A percentile compares a stretch with the other conserved stretches of the same genome.
Evolutionary conservation across 2,329 filamentous ascomycete species (phyloP).

Genomic region (Scorias spongiosa): DNA sequence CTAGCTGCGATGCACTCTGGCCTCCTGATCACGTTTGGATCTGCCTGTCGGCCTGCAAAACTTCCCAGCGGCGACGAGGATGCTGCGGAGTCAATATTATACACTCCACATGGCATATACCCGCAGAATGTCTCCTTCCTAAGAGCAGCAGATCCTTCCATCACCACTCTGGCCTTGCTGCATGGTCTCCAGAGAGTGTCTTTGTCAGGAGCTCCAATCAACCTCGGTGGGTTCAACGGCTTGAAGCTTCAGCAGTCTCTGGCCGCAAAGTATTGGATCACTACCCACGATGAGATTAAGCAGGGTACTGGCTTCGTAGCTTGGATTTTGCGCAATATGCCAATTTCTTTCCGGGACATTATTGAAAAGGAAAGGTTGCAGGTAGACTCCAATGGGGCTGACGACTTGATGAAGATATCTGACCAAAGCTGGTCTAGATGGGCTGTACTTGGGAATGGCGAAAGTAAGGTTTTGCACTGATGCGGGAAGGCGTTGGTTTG

Average conservation of each 20-base stretch:
- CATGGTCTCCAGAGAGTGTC: slow-evolving; percentile 50
- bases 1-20: slow-evolving; percentile 48
- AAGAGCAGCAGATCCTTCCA: slow-evolving; percentile 26
- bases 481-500: too few relatives aligned
- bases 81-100: slow-evolving; percentile 42
- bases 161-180: slow-evolving; percentile 43
- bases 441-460: neutral
- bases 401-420: too few relatives aligned
- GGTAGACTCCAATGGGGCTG: slow-evolving; percentile 14
- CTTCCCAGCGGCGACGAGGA: slow-evolving; percentile 9
- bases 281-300: slow-evolving; percentile 51
- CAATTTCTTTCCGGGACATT: slow-evolving; percentile 31
- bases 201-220: slow-evolving; percentile 30
- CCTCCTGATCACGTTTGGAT: slow-evolving; percentile 41
- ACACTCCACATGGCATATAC: slow-evolving; percentile 48
- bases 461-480: neutral
- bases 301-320: slow-evolving; percentile 41
- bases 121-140: slow-evolving; percentile 31
- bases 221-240: slow-evolving; percentile 48
- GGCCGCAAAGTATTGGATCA: slow-evolving; percentile 46
- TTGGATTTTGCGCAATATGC: slow-evolving; percentile 31
- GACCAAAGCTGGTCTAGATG: neutral
- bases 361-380: slow-evolving; percentile 30
- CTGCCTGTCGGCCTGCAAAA: slow-evolving; percentile 1
- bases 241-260: slow-evolving; percentile 38